These are phyloP conservation scores for Wickerhamomyces alni DNA, from an alignment of 805 yeast species.

Conservation along the genomic window DNA sequence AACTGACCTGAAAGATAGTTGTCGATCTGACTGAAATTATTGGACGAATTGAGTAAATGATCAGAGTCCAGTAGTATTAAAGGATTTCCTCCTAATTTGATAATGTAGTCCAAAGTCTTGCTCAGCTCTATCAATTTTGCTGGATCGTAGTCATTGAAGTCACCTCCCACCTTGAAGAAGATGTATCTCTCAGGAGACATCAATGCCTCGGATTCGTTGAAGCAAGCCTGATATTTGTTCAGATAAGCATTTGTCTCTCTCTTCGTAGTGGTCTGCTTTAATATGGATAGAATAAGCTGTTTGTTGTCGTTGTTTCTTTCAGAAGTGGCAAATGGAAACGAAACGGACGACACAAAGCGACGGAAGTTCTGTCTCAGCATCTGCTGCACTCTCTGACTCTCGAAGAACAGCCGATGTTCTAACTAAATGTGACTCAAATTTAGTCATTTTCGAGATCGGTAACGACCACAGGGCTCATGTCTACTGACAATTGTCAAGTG, in stretches of 20 bases:
- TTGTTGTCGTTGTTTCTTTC: conserved; percentile 36
- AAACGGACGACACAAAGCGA: neutral
- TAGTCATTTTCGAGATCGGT: no score
- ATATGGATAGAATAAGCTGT: conserved; percentile 74
- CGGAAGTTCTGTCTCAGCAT: neutral
- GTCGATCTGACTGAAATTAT: conserved; percentile 12
- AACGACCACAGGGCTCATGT: no score
- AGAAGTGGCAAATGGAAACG: neutral
- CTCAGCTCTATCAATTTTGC: conserved; percentile 11
- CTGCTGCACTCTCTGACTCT: no score
- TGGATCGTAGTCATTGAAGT: conserved; percentile 10
- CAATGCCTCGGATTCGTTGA: conserved; percentile 23
- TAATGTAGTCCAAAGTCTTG: conserved; percentile 17
- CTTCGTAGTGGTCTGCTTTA: conserved; percentile 88
- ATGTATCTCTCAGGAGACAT: conserved; percentile 23
- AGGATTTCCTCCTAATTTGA: conserved; percentile 18
- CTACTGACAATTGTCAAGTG: no score
- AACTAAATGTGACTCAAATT: no score
- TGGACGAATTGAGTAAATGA: conserved; percentile 11
- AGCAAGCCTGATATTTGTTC: conserved; percentile 51
- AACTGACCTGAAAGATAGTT: conserved; percentile 17
- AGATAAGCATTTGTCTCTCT: conserved; percentile 84
- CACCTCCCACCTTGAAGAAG: conserved; percentile 24
- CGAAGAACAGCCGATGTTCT: no score
- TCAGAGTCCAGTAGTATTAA: conserved; percentile 19